Base-by-base conservation (phyloP, 106 monocot genomes). In the Dendrobium chrysotoxum region DNA sequence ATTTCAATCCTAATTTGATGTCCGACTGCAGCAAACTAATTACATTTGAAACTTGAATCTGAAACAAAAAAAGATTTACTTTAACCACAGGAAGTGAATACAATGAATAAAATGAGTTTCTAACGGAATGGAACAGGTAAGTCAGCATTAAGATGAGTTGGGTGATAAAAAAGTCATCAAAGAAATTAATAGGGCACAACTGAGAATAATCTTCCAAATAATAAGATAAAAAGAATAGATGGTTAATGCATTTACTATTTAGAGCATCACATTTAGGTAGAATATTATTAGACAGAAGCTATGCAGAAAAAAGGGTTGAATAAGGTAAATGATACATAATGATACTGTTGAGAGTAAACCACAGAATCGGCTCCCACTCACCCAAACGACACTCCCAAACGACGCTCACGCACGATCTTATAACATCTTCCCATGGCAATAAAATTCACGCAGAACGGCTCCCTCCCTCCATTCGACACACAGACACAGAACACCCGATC, bases 11-110 rank as follows among this genome's bases (percentile, higher is more conserved):
- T 26, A 84, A 26, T 88, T 91, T 98, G 78, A 98, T 84, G 54
- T 98, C 97, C 13, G 97, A 95, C 28, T 92, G 92, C 75, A 98
- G 84, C 81, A 98, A 87, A 78, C 85, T 95, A 70, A 89, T 89
- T 21, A 92, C 88, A 57, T 89, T 85, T 44, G 97, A 89, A 18
- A 81, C 87, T 80, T 88, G 84, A 72, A 92, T 85, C 97, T 98
- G 87, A 54, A 76, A 21, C 16, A 77, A 83, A 73, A 78, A 9
- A 81, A 68, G 78, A 65, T 16, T 30, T 12, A n/a, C 0, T 40
- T 53, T 68, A 8, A 53, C 46, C 25, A 40, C 7, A n/a, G 46
- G 77, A 4, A 83, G 16, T 70, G 9, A 30, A 13, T 16, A 70
- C 15, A 10, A 35, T 35, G 15, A 70, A 70, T 38, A 25, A 70